Conservation (phyloP, 208 protist genomes). For the Trypanosoma platydactyli region DNA sequence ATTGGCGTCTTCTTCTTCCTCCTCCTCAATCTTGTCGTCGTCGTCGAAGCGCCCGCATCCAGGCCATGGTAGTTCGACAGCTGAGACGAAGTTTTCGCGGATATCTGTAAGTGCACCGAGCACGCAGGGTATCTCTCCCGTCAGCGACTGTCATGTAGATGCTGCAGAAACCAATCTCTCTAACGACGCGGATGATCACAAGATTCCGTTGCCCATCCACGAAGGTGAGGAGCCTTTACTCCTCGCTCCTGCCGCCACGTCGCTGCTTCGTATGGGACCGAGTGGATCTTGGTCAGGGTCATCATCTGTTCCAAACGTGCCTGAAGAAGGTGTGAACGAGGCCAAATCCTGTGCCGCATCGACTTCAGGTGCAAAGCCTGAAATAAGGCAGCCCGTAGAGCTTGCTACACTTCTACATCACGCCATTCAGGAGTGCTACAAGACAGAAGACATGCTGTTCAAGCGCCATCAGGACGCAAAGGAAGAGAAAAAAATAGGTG, state of each 20-base stretch:
- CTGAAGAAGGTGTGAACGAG: not conserved
- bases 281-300: constrained; percentile 9
- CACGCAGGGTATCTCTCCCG: constrained; percentile 7
- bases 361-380: not conserved
- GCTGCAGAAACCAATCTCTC: not conserved
- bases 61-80: not conserved
- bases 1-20: constrained; percentile 2
- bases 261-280: constrained; percentile 15
- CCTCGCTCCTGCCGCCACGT: constrained; percentile 25
- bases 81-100: constrained; percentile 3
- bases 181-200: not conserved
- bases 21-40: not conserved
- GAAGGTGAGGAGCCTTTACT: not conserved
- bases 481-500: constrained; percentile 2
- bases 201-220: not conserved
- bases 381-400: not conserved
- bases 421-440: constrained; percentile 27
- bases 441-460: constrained; percentile 24
- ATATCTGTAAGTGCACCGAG: constrained; percentile 2
- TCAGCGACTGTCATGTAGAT: constrained; percentile 2
- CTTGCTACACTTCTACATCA: constrained; percentile 21
- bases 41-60: not conserved
- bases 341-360: not conserved
- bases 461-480: not conserved
- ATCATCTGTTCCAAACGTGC: not conserved